phyloP scores from a whole-genome alignment of 129 eudicot species.

The Silybum marianum region DNA sequence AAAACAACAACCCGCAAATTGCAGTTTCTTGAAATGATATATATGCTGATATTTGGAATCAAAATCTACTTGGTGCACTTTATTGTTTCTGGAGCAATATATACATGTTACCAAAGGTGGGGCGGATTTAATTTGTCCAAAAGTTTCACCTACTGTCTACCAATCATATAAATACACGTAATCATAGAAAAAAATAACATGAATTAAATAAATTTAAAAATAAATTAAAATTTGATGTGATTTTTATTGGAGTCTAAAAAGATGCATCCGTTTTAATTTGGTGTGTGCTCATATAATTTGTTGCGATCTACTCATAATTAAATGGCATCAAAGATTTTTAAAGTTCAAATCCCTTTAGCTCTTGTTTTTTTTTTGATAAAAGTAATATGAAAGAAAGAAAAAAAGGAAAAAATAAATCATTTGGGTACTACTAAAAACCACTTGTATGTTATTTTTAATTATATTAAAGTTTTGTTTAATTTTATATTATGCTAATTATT shows the following conservation, averaged over 20 bases:
- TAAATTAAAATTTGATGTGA: too few relatives aligned
- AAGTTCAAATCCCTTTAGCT: background rate
- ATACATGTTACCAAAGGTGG: background rate
- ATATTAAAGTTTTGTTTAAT: background rate
- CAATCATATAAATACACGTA: too few relatives aligned
- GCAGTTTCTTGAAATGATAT: background rate
- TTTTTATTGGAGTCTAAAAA: background rate
- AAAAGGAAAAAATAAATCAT: too few relatives aligned
- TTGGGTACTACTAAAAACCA: background rate
- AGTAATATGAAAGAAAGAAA: too few relatives aligned
- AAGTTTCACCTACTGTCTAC: too few relatives aligned
- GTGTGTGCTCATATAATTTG: background rate
- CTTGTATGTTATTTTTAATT: background rate
- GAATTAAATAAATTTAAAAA: too few relatives aligned
- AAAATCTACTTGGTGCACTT: background rate
- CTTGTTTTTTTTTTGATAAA: background rate
- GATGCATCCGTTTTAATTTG: too few relatives aligned
- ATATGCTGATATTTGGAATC: constrained; percentile 8
- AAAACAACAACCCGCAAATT: background rate
- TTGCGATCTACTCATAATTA: background rate
- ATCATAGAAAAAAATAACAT: too few relatives aligned
- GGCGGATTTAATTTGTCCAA: background rate
- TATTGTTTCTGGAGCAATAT: background rate
- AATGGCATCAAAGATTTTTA: background rate
- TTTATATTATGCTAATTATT: background rate